These are phyloP conservation scores for Spiraea crenata DNA, from an alignment of 331 rosid species.

Conservation along the genomic window DNA sequence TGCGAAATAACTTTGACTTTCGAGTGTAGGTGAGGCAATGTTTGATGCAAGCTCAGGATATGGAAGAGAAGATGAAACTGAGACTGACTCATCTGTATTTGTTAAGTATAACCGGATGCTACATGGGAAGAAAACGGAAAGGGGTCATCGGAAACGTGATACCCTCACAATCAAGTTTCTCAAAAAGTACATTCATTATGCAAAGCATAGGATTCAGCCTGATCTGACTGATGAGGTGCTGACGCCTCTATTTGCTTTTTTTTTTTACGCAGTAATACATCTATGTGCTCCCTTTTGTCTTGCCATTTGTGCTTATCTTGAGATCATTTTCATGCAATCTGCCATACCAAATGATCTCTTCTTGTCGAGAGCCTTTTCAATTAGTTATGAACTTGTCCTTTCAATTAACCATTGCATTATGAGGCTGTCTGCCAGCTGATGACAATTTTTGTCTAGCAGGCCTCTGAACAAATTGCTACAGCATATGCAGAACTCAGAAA, in stretches of 20 bases:
- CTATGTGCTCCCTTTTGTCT: not conserved
- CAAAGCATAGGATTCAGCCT: constrained; percentile 98
- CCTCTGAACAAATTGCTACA: constrained; percentile 89
- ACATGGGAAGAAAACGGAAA: constrained; percentile 73
- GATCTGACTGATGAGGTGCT: constrained; percentile 91
- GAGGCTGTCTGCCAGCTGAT: constrained; percentile 13
- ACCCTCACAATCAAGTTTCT: constrained; percentile 91
- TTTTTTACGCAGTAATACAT: not conserved
- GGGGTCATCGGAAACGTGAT: constrained; percentile 69
- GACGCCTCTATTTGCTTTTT: constrained; percentile 1
- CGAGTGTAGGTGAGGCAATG: constrained; percentile 61
- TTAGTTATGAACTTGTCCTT: constrained; percentile 5
- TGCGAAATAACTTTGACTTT: constrained; percentile 21
- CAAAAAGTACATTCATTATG: constrained; percentile 94
- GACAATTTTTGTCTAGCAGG: constrained; percentile 46
- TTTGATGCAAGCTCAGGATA: constrained; percentile 63
- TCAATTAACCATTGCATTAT: not conserved
- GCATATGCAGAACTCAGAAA: constrained; percentile 96
- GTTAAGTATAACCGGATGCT: constrained; percentile 90
- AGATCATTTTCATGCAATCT: not conserved
- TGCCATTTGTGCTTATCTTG: not conserved
- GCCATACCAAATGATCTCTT: not conserved
- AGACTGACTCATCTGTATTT: constrained; percentile 67
- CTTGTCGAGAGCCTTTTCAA: not conserved
- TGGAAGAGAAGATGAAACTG: constrained; percentile 88